Conservation (phyloP, 495 filamentous ascomycete species). For the Haplographium delicatum region DNA sequence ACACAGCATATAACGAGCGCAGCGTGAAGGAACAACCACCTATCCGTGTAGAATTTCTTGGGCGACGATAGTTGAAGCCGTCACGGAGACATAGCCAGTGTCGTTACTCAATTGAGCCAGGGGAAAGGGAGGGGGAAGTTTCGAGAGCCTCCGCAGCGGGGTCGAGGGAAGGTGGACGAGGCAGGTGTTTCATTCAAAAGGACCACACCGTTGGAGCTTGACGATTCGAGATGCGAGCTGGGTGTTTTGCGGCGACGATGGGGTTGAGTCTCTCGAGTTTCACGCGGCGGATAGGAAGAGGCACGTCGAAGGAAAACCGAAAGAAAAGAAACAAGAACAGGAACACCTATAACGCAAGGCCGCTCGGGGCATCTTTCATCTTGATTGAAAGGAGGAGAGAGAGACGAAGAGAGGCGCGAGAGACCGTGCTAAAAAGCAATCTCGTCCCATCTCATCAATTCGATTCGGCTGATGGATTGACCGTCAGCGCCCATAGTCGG, state of each 20-base stretch:
- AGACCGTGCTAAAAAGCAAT: constrained; percentile 12
- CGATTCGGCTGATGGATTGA: no score
- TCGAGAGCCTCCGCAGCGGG: constrained; percentile 13
- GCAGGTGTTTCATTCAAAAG: constrained; percentile 7
- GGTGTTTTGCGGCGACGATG: not conserved
- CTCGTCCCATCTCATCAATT: no score
- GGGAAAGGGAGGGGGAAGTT: not conserved
- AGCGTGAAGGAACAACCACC: not conserved
- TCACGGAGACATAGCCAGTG: constrained; percentile 9
- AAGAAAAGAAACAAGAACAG: not conserved
- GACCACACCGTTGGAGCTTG: not conserved
- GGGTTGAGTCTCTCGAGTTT: not conserved
- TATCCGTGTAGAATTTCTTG: constrained; percentile 3
- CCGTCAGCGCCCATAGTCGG: no score
- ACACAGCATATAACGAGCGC: not conserved
- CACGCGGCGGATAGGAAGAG: not conserved
- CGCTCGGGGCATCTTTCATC: constrained; percentile 9
- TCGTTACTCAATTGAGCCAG: no score
- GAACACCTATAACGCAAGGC: not conserved
- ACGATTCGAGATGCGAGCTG: not conserved
- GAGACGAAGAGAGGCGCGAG: no score
- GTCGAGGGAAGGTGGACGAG: constrained; percentile 4
- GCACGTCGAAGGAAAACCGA: not conserved
- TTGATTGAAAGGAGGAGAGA: not conserved
- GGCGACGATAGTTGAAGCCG: not conserved